Evolutionary conservation across 352 stramenopile genomes (phyloP), one percentile per base, ranked within the genome.

Genomic region (Blastocystis sp.): DNA sequence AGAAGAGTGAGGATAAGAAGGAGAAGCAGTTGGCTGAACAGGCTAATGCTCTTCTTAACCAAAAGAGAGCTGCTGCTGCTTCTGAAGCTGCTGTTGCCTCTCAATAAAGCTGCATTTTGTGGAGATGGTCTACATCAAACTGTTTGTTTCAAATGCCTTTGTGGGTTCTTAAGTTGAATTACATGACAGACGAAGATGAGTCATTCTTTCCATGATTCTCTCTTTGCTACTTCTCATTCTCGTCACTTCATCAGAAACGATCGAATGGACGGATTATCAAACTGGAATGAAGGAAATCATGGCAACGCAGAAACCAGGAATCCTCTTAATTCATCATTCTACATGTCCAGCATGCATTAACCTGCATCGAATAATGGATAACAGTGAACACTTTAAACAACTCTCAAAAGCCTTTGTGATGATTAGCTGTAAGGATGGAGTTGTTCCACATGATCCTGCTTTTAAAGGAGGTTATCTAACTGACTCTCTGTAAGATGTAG

Each of bases 91-190:
- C 56, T 33, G 56, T 62, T 13, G 56, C 56, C 27, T n/a, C 56
- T 33, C 56, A 62, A 33, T 62, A 62, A 62, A 62, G 56, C 3
- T n/a, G 56, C 27, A 33, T 33, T 48, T 33, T 13, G 56, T 62
- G 56, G 56, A 62, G 66, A 78, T 78, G 66, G 44, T 78, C 44
- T 70, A 78, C 66, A 42, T 53, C 62, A 44, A 56, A 5, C 37
- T 78, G 66, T 78, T 78, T 78, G 24, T 78, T 78, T 78, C 22
- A 44, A 70, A 70, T n/a, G n/a, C 53, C n/a, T 5, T n/a, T 40
- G 62, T n/a, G 42, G n/a, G 30, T 53, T 15, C 13, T 35, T n/a
- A 53, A 40, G 24, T n/a, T n/a, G 35, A 13, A 6, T 44, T 35
- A 13, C n/a, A 4, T 15, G 13, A 44, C 62, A 15, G 40, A 48